phyloP scores from a whole-genome alignment of 225 moss, liverwort and hornwort genomes.

The Physcomitrellopsis africana region DNA sequence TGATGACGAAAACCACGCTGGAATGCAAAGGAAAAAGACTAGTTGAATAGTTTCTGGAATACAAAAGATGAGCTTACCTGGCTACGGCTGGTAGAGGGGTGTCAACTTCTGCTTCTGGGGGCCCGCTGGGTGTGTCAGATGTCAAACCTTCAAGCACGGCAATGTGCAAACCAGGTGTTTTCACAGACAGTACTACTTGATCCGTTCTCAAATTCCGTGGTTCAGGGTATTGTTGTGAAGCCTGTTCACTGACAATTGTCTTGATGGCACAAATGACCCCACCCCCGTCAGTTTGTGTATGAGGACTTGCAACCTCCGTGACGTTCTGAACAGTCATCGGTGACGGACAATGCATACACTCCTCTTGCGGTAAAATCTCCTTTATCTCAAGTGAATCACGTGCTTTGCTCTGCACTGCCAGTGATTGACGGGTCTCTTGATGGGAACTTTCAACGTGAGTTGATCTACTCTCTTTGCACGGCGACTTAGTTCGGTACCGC shows the following conservation, averaged over 20 bases:
- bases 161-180: conserved; percentile 24
- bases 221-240: not conserved
- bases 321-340: conserved; percentile 4
- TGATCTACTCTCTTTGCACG: conserved; percentile 24
- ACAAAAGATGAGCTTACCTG: conserved; percentile 22
- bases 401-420: too few species aligned
- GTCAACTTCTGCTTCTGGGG: conserved; percentile 35
- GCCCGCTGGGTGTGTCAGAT: conserved; percentile 21
- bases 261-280: conserved; percentile 8
- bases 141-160: conserved; percentile 20
- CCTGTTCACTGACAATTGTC: not conserved
- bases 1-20: not conserved
- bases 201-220: conserved; percentile 5
- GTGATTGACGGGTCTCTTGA: too few species aligned
- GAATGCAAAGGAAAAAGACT: too few species aligned
- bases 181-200: not conserved
- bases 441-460: not conserved
- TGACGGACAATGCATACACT: conserved; percentile 1
- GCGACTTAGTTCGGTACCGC: not conserved
- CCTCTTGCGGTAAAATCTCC: conserved; percentile 15
- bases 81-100: conserved; percentile 37
- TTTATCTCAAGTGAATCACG: not conserved
- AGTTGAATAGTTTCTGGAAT: not conserved
- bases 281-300: conserved; percentile 6
- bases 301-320: not conserved